Evolutionary conservation across 1,284 basidiomycete species (phyloP).

Genomic region (Fomitopsis schrenkii): DNA sequence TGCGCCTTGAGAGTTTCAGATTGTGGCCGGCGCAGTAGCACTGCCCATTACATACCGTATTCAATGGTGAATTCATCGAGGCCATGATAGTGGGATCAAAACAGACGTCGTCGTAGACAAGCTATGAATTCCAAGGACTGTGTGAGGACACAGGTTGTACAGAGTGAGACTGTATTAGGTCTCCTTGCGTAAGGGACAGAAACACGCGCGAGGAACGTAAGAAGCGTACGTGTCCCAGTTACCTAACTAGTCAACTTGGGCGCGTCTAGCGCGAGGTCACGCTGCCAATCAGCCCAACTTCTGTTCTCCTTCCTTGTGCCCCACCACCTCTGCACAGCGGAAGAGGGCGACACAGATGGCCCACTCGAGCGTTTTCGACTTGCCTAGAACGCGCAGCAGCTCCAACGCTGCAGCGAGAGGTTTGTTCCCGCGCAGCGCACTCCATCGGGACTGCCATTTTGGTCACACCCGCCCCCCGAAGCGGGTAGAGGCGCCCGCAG

Average conservation of each 20-base stretch:
- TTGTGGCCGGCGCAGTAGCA: not conserved
- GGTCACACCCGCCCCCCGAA: not conserved
- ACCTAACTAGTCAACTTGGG: not conserved
- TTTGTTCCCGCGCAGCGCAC: not conserved
- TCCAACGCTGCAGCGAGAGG: not conserved
- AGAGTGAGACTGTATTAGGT: not conserved
- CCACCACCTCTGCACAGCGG: not conserved
- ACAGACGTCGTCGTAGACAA: not conserved
- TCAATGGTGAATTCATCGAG: conserved; percentile 29
- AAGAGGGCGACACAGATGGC: not conserved
- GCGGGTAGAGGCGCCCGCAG: not conserved
- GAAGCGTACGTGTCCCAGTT: not conserved
- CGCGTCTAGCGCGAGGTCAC: not conserved
- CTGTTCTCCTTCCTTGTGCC: not conserved
- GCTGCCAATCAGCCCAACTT: not conserved
- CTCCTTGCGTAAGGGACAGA: not conserved
- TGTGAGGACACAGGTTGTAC: not conserved
- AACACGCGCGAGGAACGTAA: not conserved
- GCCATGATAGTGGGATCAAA: conserved; percentile 20
- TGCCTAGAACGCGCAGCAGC: not conserved
- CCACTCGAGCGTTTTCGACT: not conserved
- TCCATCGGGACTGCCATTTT: not conserved
- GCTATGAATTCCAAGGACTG: not conserved
- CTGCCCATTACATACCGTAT: conserved; percentile 23
- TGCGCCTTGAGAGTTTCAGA: conserved; percentile 51